phyloP scores from a whole-genome alignment of 768 basidiomycete genomes.

The Russula ochroleuca region DNA sequence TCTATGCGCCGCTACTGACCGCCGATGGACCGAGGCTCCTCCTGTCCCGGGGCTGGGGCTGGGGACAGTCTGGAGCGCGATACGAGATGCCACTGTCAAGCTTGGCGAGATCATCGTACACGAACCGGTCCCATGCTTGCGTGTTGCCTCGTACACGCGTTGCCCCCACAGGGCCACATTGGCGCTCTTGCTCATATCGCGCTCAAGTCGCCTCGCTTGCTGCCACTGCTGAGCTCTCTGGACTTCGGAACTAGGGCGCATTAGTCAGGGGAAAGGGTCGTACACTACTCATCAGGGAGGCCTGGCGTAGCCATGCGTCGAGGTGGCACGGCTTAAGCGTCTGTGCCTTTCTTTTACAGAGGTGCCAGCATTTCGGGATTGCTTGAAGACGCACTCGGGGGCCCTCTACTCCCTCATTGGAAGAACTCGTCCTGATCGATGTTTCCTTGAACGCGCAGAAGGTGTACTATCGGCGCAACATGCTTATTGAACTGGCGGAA shows the following conservation, averaged over 20 bases:
- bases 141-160: slow-evolving; percentile 20
- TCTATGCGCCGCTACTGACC: slow-evolving; percentile 66
- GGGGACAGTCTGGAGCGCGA: slow-evolving; percentile 55
- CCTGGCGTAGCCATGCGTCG: too few relatives aligned
- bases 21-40: slow-evolving; percentile 16
- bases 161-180: slow-evolving; percentile 21
- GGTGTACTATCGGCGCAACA: too few relatives aligned
- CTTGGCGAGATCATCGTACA: slow-evolving; percentile 58
- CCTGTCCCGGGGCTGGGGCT: not conserved
- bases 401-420: too few relatives aligned
- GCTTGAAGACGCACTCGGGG: too few relatives aligned
- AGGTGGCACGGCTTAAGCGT: too few relatives aligned
- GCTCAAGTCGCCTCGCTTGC: slow-evolving; percentile 24
- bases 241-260: slow-evolving; percentile 24
- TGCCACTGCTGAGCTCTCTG: slow-evolving; percentile 4
- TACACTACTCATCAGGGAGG: too few relatives aligned
- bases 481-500: too few relatives aligned
- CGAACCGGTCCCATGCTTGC: slow-evolving; percentile 33
- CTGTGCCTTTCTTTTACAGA: too few relatives aligned
- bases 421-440: too few relatives aligned
- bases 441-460: too few relatives aligned
- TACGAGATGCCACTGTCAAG: slow-evolving; percentile 66
- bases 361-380: too few relatives aligned
- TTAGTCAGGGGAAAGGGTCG: too few relatives aligned
- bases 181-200: slow-evolving; percentile 24